Conservation (phyloP, 1,284 basidiomycete species). For the Irpex rosettiformis region DNA sequence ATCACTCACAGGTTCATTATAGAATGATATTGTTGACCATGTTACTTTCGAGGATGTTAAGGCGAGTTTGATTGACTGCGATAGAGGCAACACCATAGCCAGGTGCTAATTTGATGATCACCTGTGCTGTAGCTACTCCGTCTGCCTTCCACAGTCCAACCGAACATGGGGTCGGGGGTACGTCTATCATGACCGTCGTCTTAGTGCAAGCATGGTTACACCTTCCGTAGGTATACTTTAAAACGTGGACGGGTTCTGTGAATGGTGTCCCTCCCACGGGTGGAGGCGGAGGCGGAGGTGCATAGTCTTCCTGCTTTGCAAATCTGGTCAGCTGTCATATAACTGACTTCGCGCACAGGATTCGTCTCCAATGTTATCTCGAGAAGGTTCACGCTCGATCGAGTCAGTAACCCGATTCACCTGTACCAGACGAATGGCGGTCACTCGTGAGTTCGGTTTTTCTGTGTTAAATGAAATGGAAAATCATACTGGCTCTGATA, state of each 20-base stretch:
- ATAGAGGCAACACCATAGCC: background rate
- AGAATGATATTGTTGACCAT: slow-evolving; percentile 57
- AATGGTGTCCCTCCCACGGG: slow-evolving; percentile 59
- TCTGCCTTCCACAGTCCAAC: slow-evolving; percentile 44
- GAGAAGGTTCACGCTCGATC: slow-evolving; percentile 43
- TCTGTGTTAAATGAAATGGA: background rate
- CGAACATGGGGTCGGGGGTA: slow-evolving; percentile 52
- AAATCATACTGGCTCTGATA: background rate
- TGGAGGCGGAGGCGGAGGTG: slow-evolving; percentile 56
- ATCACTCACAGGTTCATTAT: background rate
- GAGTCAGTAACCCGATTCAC: slow-evolving; percentile 43
- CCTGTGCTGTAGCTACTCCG: slow-evolving; percentile 37
- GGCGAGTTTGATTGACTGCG: slow-evolving; percentile 25
- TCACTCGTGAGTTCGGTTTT: slow-evolving; percentile 35
- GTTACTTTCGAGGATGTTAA: slow-evolving; percentile 49
- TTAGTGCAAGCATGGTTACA: background rate
- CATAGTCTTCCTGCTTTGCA: slow-evolving; percentile 4
- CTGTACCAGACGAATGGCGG: slow-evolving; percentile 53
- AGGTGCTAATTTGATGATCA: background rate
- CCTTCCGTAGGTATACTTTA: slow-evolving; percentile 53
- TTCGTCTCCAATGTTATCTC: slow-evolving; percentile 47
- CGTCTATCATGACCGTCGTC: slow-evolving; percentile 12
- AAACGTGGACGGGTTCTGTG: slow-evolving; percentile 56
- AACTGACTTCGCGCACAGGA: slow-evolving; percentile 30
- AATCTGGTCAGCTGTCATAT: background rate